phyloP scores from a whole-genome alignment of 2,329 filamentous ascomycete species.

The Lomentospora prolificans region DNA sequence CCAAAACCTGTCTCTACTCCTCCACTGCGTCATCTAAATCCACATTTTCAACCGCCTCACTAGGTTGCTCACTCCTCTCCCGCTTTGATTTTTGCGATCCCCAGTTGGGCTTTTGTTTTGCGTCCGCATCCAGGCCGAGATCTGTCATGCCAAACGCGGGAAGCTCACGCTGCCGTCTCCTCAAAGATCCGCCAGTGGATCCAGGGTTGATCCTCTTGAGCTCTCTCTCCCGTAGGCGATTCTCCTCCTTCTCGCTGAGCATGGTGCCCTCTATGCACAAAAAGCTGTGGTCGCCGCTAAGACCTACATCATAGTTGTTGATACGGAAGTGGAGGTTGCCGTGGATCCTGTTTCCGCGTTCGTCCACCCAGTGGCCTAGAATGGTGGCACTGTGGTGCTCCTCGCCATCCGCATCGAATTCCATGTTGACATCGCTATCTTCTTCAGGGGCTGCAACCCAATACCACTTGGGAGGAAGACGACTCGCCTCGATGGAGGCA shows the following conservation, averaged over 20 bases:
- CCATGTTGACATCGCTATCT: slow-evolving; percentile 1
- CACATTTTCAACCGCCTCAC: background rate
- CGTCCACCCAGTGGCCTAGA: slow-evolving; percentile 65
- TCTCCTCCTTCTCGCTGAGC: slow-evolving; percentile 59
- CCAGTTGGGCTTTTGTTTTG: slow-evolving; percentile 14
- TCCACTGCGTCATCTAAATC: background rate
- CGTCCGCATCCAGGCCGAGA: slow-evolving; percentile 36
- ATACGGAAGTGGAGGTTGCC: slow-evolving; percentile 69
- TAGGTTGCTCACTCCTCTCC: background rate
- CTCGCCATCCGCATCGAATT: slow-evolving; percentile 19
- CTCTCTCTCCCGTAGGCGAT: slow-evolving; percentile 34
- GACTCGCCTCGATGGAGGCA: slow-evolving; percentile 67
- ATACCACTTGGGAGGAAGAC: slow-evolving; percentile 69
- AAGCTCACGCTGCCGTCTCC: slow-evolving; percentile 20
- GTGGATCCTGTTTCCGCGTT: slow-evolving; percentile 55
- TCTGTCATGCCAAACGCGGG: slow-evolving; percentile 50
- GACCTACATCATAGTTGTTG: slow-evolving; percentile 72
- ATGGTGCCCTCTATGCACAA: slow-evolving; percentile 85
- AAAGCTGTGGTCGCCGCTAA: slow-evolving; percentile 67
- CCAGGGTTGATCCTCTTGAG: slow-evolving; percentile 26
- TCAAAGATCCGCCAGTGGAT: slow-evolving; percentile 15
- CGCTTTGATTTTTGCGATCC: background rate
- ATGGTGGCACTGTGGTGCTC: slow-evolving; percentile 1
- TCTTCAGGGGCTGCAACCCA: slow-evolving; percentile 43
- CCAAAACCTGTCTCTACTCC: background rate